Evolutionary conservation across 257 asterid species (phyloP).

Genomic region (Forsythia suspensa): DNA sequence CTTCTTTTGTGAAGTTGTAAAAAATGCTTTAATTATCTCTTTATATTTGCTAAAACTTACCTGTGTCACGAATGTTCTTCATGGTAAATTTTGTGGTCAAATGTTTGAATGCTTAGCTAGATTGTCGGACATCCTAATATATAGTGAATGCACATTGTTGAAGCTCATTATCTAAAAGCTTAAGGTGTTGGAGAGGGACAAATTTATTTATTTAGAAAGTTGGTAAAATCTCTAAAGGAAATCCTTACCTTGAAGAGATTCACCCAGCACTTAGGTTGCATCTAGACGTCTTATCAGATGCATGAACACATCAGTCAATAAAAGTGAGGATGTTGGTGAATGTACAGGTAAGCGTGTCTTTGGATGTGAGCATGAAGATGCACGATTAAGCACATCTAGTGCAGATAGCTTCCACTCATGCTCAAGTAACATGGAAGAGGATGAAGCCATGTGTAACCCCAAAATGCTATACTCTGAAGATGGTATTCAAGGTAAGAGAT

Average conservation of each 20-base stretch:
- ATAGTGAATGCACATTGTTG: background rate
- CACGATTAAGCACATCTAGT: slow-evolving; percentile 28
- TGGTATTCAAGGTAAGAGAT: slow-evolving; percentile 26
- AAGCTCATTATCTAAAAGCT: background rate
- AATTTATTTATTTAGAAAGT: no score
- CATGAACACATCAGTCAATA: background rate
- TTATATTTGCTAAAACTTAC: background rate
- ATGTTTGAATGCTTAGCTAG: background rate
- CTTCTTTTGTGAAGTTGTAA: background rate
- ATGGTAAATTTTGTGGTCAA: background rate
- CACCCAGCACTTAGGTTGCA: background rate
- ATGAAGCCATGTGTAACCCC: slow-evolving; percentile 15
- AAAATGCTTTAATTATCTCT: background rate
- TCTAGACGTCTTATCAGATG: background rate
- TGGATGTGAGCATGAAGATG: slow-evolving; percentile 33
- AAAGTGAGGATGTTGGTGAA: slow-evolving; percentile 1
- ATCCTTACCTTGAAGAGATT: background rate
- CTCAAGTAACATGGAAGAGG: slow-evolving; percentile 29
- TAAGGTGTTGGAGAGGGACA: background rate
- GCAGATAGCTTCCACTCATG: slow-evolving; percentile 36
- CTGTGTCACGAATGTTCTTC: background rate
- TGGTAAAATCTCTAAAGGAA: background rate
- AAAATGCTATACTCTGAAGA: slow-evolving; percentile 26
- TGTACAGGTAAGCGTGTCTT: slow-evolving; percentile 27
- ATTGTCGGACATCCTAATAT: background rate